A percentile compares a stretch with the other conserved stretches of the same genome.
Evolutionary conservation across 2,329 filamentous ascomycete genomes (phyloP).

Genomic region (Monosporascus cannonballus): DNA sequence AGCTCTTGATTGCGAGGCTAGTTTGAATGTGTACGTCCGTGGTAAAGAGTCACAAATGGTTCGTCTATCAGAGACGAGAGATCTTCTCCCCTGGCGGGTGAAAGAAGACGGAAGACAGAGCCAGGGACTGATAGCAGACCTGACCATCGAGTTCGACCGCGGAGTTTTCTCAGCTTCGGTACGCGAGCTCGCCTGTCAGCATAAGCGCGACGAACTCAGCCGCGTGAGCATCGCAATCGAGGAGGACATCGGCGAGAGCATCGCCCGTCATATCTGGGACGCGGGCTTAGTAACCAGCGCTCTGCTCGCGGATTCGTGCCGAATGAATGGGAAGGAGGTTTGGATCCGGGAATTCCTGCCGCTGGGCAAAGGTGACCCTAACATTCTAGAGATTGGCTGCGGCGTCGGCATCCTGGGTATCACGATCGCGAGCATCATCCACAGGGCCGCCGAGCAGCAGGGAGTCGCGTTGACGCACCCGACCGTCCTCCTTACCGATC

Average conservation of each 20-base stretch:
- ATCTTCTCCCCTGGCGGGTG: neutral
- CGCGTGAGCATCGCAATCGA: slow-evolving; percentile 34
- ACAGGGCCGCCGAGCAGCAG: slow-evolving; percentile 11
- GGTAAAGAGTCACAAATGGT: neutral
- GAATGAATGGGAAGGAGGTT: neutral
- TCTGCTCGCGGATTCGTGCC: slow-evolving; percentile 24
- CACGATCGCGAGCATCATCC: slow-evolving; percentile 35
- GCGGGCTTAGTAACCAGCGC: slow-evolving; percentile 43
- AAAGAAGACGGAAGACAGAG: neutral
- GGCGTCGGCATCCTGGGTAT: slow-evolving; percentile 52
- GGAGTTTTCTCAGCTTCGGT: slow-evolving; percentile 1
- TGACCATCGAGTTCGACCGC: slow-evolving; percentile 1
- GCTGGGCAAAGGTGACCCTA: slow-evolving; percentile 21
- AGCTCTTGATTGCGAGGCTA: neutral
- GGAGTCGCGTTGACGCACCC: slow-evolving; percentile 6
- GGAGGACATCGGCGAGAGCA: slow-evolving; percentile 54
- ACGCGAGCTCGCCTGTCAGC: slow-evolving; percentile 6
- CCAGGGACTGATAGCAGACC: slow-evolving; percentile 1
- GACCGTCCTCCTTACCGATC: slow-evolving; percentile 47
- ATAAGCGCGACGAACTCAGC: slow-evolving; percentile 24
- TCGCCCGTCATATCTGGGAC: slow-evolving; percentile 55
- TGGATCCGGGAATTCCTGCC: slow-evolving; percentile 9
- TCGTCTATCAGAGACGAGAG: neutral
- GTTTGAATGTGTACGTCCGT: neutral
- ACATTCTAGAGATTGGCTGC: slow-evolving; percentile 49